phyloP scores from a whole-genome alignment of 2,329 filamentous ascomycete genomes.

The Phaeosphaeriaceae sp. region DNA sequence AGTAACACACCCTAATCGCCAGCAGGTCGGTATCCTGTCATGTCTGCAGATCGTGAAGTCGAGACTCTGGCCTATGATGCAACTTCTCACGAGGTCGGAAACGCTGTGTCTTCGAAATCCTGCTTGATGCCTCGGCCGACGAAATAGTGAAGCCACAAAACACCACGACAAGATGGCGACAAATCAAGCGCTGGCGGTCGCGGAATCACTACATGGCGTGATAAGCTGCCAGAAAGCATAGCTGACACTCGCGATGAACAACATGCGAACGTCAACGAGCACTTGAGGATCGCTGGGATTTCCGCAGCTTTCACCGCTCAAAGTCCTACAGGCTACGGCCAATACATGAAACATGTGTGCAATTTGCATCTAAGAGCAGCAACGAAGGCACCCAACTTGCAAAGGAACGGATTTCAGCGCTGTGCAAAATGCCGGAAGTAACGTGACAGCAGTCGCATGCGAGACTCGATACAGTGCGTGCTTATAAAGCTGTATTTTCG shows the following conservation, averaged over 20 bases:
- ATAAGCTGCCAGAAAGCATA: too few relatives aligned
- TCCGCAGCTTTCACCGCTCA: neutral
- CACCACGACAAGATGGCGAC: neutral
- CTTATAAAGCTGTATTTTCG: too few relatives aligned
- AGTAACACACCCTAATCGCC: neutral
- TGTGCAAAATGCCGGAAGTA: too few relatives aligned
- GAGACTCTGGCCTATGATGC: neutral
- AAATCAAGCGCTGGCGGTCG: neutral
- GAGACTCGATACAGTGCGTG: too few relatives aligned
- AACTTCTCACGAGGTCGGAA: neutral
- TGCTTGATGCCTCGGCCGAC: neutral
- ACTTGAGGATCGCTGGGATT: neutral
- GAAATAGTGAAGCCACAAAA: neutral
- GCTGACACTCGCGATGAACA: neutral
- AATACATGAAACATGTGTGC: too few relatives aligned
- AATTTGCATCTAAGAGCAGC: too few relatives aligned
- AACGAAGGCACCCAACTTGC: too few relatives aligned
- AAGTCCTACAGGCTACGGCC: too few relatives aligned
- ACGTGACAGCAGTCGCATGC: too few relatives aligned
- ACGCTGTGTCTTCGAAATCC: neutral
- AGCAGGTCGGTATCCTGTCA: neutral
- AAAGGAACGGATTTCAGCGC: too few relatives aligned
- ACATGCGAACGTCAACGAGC: neutral
- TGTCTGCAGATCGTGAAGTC: neutral
- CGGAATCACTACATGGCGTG: too few relatives aligned